Base-by-base conservation (phyloP, 2,329 filamentous ascomycete species). In the Penicillium thymicola region DNA sequence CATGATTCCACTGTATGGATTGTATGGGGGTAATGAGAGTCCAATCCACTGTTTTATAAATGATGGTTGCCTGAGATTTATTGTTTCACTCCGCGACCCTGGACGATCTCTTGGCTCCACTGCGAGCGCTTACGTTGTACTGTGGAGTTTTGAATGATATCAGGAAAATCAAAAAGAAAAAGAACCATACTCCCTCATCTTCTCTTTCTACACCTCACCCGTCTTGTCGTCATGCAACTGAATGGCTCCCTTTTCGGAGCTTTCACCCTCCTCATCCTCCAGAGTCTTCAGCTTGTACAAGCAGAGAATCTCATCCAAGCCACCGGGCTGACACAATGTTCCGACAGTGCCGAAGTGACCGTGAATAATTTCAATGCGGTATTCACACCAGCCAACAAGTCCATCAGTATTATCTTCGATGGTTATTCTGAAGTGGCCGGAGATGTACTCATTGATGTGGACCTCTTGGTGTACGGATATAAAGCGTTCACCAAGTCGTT, bases 371-470 rank as follows among this genome's bases (percentile, higher is more conserved):
- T 66, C 51, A 70, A 80, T 38, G 68, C 79, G 1, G 30, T 70
- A 0, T 67, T 82, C 4, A 70, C 70, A 16, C 77, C 75, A 0
- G 77, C 76, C 5, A 78, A 80, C 57, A 80, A 79, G 55, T 72
- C 71, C 0, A 62, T 74, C 1, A 59, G 41, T 3, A 42, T 69
- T 73, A 82, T 90, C 69, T 86, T 96, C 64, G 83, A 89, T 56
- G 91, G 90, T 59, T 87, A 90, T 30, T 94, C 92, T n/a, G 88
- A 89, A 32, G 89, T 97, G 57, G 82, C 88, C 66, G 91, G 90
- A 66, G 89, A 89, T 70, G 88, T 97, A 60, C 82, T 82, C 34
- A 92, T 94, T 65, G 86, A 92, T 61, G 70, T 96, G 53, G 75
- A 85, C 57, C 83, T 96, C 64, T 83, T 87, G 58, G 92, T 90